phyloP scores from a whole-genome alignment of 1,284 basidiomycete genomes.

The Rhizoctonia solani region DNA sequence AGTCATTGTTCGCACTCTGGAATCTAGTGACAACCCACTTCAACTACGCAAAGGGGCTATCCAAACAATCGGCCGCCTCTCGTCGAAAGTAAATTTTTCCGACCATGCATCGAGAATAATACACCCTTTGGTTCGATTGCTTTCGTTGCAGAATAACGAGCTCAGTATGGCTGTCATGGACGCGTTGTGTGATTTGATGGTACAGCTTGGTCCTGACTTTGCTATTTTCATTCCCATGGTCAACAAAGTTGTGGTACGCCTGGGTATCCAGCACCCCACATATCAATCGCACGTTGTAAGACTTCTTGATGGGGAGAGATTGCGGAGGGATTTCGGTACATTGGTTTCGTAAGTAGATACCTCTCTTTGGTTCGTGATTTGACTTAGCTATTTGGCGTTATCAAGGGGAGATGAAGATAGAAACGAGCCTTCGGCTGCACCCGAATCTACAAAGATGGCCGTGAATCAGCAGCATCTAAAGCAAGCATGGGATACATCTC shows the following conservation, averaged over 20 bases:
- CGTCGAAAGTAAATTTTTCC: conserved; percentile 96
- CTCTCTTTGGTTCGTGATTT: conserved; percentile 7
- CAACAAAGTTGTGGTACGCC: conserved; percentile 65
- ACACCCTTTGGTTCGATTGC: conserved; percentile 89
- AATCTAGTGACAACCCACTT: conserved; percentile 76
- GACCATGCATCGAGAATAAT: conserved; percentile 98
- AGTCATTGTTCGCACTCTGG: conserved; percentile 90
- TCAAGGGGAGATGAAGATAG: conserved; percentile 59
- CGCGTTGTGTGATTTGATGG: conserved; percentile 87
- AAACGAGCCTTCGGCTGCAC: conserved; percentile 70
- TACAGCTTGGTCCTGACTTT: conserved; percentile 95
- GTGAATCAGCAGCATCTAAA: conserved; percentile 99
- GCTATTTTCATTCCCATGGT: conserved; percentile 97
- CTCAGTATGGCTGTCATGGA: conserved; percentile 90
- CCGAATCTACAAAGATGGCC: conserved; percentile 84
- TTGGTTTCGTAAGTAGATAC: conserved; percentile 36
- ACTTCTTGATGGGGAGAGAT: conserved; percentile 87
- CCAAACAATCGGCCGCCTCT: conserved; percentile 88
- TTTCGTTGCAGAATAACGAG: conserved; percentile 81
- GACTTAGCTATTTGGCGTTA: conserved; percentile 17
- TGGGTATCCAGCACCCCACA: conserved; percentile 70
- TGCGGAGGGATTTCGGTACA: conserved; percentile 64
- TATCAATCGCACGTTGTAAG: conserved; percentile 91
- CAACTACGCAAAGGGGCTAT: conserved; percentile 87
- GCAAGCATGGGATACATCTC: conserved; percentile 93